These are phyloP conservation scores for Alternaria metachromatica DNA, from an alignment of 2,329 filamentous ascomycete genomes.

Conservation along the genomic window DNA sequence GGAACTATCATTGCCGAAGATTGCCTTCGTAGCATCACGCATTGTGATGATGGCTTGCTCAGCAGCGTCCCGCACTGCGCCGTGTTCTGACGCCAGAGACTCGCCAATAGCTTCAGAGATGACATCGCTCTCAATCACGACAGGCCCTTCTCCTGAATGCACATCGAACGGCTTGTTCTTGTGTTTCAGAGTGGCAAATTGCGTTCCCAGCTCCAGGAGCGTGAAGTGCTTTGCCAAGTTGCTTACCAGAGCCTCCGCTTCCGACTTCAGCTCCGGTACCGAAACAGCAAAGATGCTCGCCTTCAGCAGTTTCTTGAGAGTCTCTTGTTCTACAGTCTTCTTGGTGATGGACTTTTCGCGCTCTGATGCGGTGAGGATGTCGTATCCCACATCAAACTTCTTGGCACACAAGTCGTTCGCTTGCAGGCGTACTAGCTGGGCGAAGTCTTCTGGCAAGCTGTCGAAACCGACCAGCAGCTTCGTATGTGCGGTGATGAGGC, in stretches of 20 bases:
- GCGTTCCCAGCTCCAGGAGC: conserved; percentile 84
- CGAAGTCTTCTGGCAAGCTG: conserved; percentile 85
- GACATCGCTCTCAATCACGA: conserved; percentile 85
- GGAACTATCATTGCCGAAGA: conserved; percentile 77
- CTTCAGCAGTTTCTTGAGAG: conserved; percentile 85
- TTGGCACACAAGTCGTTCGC: conserved; percentile 81
- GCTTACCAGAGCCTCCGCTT: conserved; percentile 76
- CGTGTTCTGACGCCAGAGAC: conserved; percentile 84
- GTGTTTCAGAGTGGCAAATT: conserved; percentile 82
- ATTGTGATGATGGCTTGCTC: conserved; percentile 79
- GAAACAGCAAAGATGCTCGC: conserved; percentile 86
- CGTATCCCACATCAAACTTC: conserved; percentile 73
- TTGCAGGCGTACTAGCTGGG: conserved; percentile 82
- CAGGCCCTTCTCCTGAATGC: conserved; percentile 81
- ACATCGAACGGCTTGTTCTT: conserved; percentile 81
- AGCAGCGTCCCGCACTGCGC: conserved; percentile 80
- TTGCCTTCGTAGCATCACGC: conserved; percentile 74
- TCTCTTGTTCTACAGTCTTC: conserved; percentile 81
- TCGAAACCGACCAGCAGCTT: conserved; percentile 91
- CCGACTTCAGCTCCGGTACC: conserved; percentile 77
- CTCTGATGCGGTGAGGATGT: conserved; percentile 76
- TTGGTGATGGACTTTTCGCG: conserved; percentile 84
- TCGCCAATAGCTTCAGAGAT: conserved; percentile 91
- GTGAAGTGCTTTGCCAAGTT: conserved; percentile 90
- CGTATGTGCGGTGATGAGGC: conserved; percentile 84